Evolutionary conservation across 2,329 filamentous ascomycete genomes (phyloP).

Genomic region (Penicillium sp.): DNA sequence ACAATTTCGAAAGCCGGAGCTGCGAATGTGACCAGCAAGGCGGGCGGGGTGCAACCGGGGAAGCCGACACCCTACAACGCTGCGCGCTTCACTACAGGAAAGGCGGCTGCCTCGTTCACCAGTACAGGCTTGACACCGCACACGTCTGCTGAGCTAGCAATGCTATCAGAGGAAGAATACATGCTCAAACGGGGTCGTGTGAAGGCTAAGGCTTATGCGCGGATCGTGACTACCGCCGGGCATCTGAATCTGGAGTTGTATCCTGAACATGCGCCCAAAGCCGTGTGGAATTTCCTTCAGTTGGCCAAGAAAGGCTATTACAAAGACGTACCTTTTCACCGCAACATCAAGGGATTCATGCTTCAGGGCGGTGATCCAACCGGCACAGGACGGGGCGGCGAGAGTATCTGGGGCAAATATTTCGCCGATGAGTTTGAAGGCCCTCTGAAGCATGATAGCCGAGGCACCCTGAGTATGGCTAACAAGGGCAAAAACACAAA

Average conservation of each 20-base stretch:
- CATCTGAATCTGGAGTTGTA: constrained; percentile 85
- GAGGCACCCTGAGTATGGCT: constrained; percentile 87
- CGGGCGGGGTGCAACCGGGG: constrained; percentile 25
- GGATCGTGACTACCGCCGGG: constrained; percentile 82
- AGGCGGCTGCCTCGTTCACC: constrained; percentile 90
- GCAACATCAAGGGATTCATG: constrained; percentile 96
- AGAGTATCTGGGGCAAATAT: constrained; percentile 89
- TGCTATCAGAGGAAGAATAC: constrained; percentile 91
- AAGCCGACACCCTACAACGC: constrained; percentile 69
- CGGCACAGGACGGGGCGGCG: constrained; percentile 85
- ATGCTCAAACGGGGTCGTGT: constrained; percentile 89
- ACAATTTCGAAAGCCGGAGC: constrained; percentile 26
- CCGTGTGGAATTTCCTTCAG: constrained; percentile 95
- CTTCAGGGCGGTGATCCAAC: constrained; percentile 95
- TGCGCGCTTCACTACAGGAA: constrained; percentile 84
- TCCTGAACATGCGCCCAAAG: constrained; percentile 84
- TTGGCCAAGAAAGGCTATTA: constrained; percentile 90
- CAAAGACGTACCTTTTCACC: constrained; percentile 77
- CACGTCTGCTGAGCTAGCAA: constrained; percentile 80
- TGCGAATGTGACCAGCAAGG: constrained; percentile 20
- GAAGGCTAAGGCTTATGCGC: constrained; percentile 85
- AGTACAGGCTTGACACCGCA: constrained; percentile 91
- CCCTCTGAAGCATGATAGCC: constrained; percentile 74
- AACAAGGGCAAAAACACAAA: constrained; percentile 99
- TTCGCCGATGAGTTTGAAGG: constrained; percentile 94